These are phyloP conservation scores for Leishmania tarentolae DNA, from an alignment of 208 protist species.

Conservation along the genomic window DNA sequence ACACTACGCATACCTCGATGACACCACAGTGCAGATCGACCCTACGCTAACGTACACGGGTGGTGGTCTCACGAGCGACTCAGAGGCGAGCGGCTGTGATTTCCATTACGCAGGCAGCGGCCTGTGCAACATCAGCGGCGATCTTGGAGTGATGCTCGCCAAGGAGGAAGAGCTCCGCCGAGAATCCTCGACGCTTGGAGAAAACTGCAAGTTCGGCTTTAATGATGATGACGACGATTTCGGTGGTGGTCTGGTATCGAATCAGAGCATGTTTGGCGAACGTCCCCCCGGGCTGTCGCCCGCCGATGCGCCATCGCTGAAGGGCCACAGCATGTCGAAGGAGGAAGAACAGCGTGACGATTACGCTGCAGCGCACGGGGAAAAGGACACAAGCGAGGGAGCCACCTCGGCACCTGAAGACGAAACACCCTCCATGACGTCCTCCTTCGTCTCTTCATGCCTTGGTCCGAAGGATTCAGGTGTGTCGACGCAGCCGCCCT, in stretches of 20 bases:
- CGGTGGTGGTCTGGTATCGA: constrained; percentile 11
- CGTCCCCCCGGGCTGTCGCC: constrained; percentile 1
- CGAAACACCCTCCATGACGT: constrained; percentile 1
- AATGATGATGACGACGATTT: constrained; percentile 29
- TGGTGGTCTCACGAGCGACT: constrained; percentile 20
- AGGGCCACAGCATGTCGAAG: background rate
- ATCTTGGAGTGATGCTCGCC: constrained; percentile 61
- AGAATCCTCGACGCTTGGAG: constrained; percentile 20
- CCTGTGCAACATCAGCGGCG: constrained; percentile 68
- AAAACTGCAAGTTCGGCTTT: constrained; percentile 8
- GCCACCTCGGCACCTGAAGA: background rate
- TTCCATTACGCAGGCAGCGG: constrained; percentile 36
- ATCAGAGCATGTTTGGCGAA: constrained; percentile 29
- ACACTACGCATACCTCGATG: constrained; percentile 83
- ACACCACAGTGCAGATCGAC: constrained; percentile 63
- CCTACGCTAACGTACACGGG: constrained; percentile 20
- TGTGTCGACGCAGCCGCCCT: constrained; percentile 27
- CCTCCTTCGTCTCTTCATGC: constrained; percentile 17
- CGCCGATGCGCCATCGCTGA: background rate
- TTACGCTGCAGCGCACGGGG: background rate
- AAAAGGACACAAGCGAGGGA: background rate
- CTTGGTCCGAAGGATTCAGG: constrained; percentile 22
- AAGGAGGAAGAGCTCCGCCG: constrained; percentile 56
- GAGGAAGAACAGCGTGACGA: background rate
- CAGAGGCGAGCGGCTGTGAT: constrained; percentile 23